These are phyloP conservation scores for Candida suzukii DNA, from an alignment of 805 yeast genomes.

Conservation along the genomic window DNA sequence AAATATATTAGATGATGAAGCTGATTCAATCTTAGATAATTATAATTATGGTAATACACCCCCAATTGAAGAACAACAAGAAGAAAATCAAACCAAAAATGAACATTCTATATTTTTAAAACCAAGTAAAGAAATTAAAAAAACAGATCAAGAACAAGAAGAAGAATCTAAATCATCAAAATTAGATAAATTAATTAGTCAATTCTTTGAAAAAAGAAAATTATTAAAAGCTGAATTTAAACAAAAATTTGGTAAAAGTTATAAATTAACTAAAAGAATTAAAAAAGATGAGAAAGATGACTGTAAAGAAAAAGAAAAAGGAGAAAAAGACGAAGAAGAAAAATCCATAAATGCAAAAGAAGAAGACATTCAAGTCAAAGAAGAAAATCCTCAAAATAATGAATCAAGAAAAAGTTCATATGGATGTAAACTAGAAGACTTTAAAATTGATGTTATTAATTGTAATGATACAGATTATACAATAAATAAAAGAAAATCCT, in stretches of 20 bases:
- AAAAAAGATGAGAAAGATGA: not conserved
- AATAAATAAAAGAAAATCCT: not conserved
- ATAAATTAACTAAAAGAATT: too few species aligned
- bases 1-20: too few species aligned
- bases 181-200: not conserved
- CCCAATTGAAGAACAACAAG: not conserved
- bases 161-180: not conserved
- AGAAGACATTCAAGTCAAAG: not conserved
- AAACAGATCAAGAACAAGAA: too few species aligned
- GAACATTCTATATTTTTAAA: not conserved
- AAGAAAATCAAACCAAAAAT: not conserved
- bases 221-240: not conserved
- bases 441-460: not conserved
- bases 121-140: not conserved
- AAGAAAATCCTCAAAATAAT: not conserved
- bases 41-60: not conserved
- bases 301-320: too few species aligned
- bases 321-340: too few species aligned
- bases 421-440: not conserved
- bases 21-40: not conserved
- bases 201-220: not conserved
- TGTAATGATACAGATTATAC: not conserved
- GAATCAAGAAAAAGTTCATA: not conserved
- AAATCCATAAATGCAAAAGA: too few species aligned
- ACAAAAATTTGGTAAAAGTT: too few species aligned